Percentiles rank a stretch among this genome's conserved stretches.
phyloP scores from a whole-genome alignment of 1,284 basidiomycete species.

The Lignosus rhinocerotis region DNA sequence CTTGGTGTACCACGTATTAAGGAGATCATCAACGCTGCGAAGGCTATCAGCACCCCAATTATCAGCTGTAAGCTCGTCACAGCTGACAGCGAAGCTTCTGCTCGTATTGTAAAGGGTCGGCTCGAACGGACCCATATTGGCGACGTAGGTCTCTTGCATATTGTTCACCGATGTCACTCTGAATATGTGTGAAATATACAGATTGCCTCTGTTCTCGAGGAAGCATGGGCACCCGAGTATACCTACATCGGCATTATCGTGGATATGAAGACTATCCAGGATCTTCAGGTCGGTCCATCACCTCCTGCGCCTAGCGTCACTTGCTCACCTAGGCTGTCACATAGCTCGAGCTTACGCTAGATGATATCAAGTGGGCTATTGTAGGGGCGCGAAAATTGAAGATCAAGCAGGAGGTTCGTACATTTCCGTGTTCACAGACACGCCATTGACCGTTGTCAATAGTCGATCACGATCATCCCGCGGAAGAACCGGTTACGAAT shows the following conservation, averaged over 20 bases:
- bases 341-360: constrained; percentile 89
- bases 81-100: constrained; percentile 83
- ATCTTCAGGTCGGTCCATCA: constrained; percentile 68
- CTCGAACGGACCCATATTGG: constrained; percentile 95
- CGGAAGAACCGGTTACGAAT: constrained; percentile 83
- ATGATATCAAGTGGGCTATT: constrained; percentile 93
- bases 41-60: constrained; percentile 96
- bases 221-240: constrained; percentile 92
- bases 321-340: background rate
- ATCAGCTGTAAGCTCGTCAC: constrained; percentile 95
- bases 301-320: background rate
- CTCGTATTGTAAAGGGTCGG: constrained; percentile 96
- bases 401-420: constrained; percentile 77
- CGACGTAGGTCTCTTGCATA: constrained; percentile 61
- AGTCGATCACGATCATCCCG: constrained; percentile 77
- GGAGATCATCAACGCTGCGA: constrained; percentile 99
- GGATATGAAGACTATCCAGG: constrained; percentile 87
- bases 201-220: constrained; percentile 92
- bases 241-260: constrained; percentile 95
- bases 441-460: background rate
- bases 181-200: constrained; percentile 31
- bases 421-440: background rate
- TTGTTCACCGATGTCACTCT: background rate
- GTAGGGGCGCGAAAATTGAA: constrained; percentile 89
- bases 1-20: constrained; percentile 99